These are phyloP conservation scores for Kitagawia praeruptora DNA, from an alignment of 129 eudicot species.

Conservation along the genomic window DNA sequence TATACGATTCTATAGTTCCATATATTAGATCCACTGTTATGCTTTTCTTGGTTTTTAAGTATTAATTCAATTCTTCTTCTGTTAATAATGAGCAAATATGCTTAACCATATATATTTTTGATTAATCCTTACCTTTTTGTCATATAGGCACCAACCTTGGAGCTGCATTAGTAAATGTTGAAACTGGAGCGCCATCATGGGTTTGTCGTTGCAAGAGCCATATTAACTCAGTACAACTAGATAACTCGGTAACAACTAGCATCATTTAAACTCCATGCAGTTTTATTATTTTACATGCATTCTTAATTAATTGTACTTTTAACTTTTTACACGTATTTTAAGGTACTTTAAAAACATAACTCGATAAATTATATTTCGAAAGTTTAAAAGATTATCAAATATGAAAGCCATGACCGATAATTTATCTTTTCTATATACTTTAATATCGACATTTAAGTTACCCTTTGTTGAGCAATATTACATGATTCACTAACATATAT, in stretches of 20 bases:
- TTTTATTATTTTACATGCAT: neutral
- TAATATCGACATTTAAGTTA: too few species aligned
- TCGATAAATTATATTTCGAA: too few species aligned
- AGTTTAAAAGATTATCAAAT: too few species aligned
- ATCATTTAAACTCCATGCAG: neutral
- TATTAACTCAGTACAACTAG: constrained; percentile 58
- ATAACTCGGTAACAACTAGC: constrained; percentile 36
- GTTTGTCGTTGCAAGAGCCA: constrained; percentile 62
- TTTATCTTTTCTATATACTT: too few species aligned
- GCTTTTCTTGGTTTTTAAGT: neutral
- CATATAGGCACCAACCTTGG: constrained; percentile 62
- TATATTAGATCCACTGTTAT: neutral
- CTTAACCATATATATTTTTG: neutral
- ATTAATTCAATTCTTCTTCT: too few species aligned
- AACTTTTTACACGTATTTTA: neutral
- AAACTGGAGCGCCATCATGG: constrained; percentile 39
- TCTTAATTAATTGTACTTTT: too few species aligned
- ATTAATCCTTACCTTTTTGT: constrained; percentile 6
- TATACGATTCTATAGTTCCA: too few species aligned
- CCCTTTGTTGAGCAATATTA: too few species aligned
- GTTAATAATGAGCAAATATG: neutral
- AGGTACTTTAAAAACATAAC: too few species aligned
- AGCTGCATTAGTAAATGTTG: constrained; percentile 50
- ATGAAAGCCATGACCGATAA: too few species aligned
- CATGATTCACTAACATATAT: too few species aligned